These are phyloP conservation scores for Panicum hallii DNA, from an alignment of 202 grass and related monocot genomes.

Conservation along the genomic window DNA sequence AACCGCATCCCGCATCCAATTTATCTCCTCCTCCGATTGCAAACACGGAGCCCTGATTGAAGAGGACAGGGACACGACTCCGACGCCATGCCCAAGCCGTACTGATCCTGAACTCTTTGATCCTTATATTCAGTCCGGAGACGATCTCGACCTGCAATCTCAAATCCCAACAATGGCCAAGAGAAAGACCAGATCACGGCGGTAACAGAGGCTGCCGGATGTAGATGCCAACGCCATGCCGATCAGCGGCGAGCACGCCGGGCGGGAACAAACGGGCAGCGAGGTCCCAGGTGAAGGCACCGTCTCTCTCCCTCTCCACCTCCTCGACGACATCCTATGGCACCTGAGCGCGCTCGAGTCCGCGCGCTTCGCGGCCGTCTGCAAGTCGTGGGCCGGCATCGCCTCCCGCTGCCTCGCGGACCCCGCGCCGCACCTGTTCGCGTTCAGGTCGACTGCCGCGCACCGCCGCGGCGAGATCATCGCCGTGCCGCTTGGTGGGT, in stretches of 20 bases:
- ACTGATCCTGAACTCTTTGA: not conserved
- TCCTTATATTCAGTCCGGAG: too few relatives aligned
- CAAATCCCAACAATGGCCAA: not conserved
- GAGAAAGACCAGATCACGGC: not conserved
- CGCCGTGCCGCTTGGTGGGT: not conserved
- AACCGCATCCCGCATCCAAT: too few relatives aligned
- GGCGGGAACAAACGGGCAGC: too few relatives aligned
- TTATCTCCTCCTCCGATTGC: too few relatives aligned
- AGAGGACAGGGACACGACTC: not conserved
- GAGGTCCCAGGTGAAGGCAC: not conserved
- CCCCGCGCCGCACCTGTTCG: not conserved
- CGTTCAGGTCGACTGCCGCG: not conserved
- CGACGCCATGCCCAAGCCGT: not conserved
- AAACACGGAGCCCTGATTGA: not conserved
- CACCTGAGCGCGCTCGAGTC: not conserved
- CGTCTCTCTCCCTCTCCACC: not conserved
- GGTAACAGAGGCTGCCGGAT: not conserved
- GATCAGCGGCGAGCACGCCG: too few relatives aligned
- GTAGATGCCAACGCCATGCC: not conserved
- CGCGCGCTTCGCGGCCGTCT: not conserved
- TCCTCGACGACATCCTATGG: not conserved
- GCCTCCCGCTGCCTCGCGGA: not conserved
- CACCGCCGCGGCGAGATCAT: not conserved
- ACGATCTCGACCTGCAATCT: not conserved
- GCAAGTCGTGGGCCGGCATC: not conserved